Conservation (phyloP, 2,329 filamentous ascomycete species). For the Fusarium albosuccineum region DNA sequence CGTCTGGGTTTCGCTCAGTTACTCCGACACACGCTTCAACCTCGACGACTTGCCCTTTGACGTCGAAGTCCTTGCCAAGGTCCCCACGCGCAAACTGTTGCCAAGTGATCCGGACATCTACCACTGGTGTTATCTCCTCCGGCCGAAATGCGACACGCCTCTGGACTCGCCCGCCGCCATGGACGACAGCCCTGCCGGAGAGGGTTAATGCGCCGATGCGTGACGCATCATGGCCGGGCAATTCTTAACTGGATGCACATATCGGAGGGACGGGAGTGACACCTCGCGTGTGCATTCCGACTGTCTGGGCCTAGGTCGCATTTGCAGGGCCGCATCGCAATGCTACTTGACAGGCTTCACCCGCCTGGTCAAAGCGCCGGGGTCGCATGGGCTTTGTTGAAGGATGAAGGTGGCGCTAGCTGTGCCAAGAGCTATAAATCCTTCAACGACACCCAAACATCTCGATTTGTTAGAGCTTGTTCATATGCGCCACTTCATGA, state of each 20-base stretch:
- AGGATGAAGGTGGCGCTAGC: background rate
- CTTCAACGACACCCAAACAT: background rate
- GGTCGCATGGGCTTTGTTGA: background rate
- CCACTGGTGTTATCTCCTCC: conserved; percentile 60
- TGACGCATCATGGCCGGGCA: background rate
- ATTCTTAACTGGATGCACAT: conserved; percentile 7
- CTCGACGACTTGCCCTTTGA: conserved; percentile 55
- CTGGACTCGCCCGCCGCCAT: conserved; percentile 13
- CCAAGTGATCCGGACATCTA: conserved; percentile 61
- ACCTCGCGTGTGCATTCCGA: conserved; percentile 6
- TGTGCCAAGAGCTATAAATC: background rate
- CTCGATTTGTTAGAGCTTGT: background rate
- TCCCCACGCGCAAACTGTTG: conserved; percentile 57
- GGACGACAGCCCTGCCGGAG: conserved; percentile 17
- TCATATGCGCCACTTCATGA: background rate
- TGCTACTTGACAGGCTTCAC: background rate
- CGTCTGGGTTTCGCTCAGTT: conserved; percentile 63
- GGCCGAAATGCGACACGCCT: conserved; percentile 43
- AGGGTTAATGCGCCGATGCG: conserved; percentile 14
- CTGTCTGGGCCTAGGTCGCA: conserved; percentile 13
- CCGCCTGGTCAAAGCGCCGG: conserved; percentile 3
- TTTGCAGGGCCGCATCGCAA: background rate
- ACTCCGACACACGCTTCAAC: conserved; percentile 58
- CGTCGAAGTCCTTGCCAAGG: conserved; percentile 57
- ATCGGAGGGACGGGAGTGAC: conserved; percentile 1